These are phyloP conservation scores for Thyridium curvatum DNA, from an alignment of 2,329 filamentous ascomycete genomes.

Conservation along the genomic window DNA sequence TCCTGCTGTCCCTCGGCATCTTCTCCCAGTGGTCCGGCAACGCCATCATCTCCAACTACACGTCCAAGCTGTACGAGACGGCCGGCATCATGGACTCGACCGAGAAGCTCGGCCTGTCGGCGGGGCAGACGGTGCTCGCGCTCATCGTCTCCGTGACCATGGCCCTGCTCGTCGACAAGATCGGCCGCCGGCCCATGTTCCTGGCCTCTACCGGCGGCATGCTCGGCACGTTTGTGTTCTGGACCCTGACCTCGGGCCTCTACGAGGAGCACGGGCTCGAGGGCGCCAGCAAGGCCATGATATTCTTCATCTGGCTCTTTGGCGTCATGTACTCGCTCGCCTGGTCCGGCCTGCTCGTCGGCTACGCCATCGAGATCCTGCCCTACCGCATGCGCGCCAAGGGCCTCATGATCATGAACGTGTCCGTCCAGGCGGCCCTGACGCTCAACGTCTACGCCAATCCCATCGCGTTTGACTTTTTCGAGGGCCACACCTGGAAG, in stretches of 20 bases:
- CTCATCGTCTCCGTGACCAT: slow-evolving; percentile 44
- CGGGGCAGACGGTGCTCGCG: slow-evolving; percentile 43
- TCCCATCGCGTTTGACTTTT: slow-evolving; percentile 44
- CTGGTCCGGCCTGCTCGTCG: slow-evolving; percentile 51
- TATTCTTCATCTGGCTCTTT: slow-evolving; percentile 33
- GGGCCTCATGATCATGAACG: slow-evolving; percentile 51
- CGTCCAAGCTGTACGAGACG: slow-evolving; percentile 43
- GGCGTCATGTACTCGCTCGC: slow-evolving; percentile 45
- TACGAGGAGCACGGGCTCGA: slow-evolving; percentile 31
- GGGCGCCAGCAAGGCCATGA: slow-evolving; percentile 33
- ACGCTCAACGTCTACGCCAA: slow-evolving; percentile 50
- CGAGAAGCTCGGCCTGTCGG: slow-evolving; percentile 37
- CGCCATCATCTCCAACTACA: slow-evolving; percentile 53
- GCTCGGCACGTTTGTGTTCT: slow-evolving; percentile 42
- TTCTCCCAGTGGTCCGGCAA: slow-evolving; percentile 58
- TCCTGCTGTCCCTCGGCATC: slow-evolving; percentile 45
- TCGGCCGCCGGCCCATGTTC: slow-evolving; percentile 52
- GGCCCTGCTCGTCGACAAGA: slow-evolving; percentile 47
- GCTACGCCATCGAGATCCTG: slow-evolving; percentile 45
- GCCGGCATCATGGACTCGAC: slow-evolving; percentile 42
- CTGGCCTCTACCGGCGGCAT: slow-evolving; percentile 35
- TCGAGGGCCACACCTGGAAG: slow-evolving; percentile 40
- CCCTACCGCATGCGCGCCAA: slow-evolving; percentile 44
- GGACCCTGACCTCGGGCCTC: slow-evolving; percentile 39
- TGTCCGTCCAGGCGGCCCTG: slow-evolving; percentile 47